Percentiles rank a stretch among this genome's conserved stretches.
phyloP scores from a whole-genome alignment of 2,329 filamentous ascomycete genomes.

The Orbilia quercus region DNA sequence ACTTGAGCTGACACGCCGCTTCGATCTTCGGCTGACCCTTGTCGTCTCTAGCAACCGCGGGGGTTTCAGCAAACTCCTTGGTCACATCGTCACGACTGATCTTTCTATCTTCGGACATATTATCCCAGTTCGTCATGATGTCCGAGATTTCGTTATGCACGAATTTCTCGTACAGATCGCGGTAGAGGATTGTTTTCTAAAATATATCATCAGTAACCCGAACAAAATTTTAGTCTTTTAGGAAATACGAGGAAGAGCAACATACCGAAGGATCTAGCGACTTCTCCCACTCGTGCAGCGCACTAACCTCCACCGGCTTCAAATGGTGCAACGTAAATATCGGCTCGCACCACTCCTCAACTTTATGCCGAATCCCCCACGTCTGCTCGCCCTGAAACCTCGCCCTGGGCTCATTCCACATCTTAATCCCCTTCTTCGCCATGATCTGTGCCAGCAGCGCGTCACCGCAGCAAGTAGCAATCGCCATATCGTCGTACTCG shows the following conservation, averaged over 20 bases:
- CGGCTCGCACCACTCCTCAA: conserved; percentile 27
- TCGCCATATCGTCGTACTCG: conserved; percentile 34
- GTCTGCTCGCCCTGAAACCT: conserved; percentile 44
- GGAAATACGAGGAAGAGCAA: background rate
- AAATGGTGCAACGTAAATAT: conserved; percentile 47
- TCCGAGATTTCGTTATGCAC: conserved; percentile 29
- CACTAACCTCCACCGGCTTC: conserved; percentile 33
- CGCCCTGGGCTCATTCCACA: conserved; percentile 27
- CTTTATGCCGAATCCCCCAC: conserved; percentile 26
- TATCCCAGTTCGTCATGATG: conserved; percentile 27
- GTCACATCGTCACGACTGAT: conserved; percentile 8
- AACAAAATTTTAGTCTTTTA: background rate
- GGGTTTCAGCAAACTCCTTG: conserved; percentile 13
- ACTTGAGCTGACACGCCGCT: conserved; percentile 31
- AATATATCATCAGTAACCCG: background rate
- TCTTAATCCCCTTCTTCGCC: conserved; percentile 39
- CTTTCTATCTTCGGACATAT: conserved; percentile 18
- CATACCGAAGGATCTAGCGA: conserved; percentile 26
- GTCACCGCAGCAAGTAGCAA: conserved; percentile 31
- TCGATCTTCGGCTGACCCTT: conserved; percentile 16
- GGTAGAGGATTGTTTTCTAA: conserved; percentile 36
- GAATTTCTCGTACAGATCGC: conserved; percentile 39
- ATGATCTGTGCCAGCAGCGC: conserved; percentile 26
- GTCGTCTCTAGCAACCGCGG: conserved; percentile 6
- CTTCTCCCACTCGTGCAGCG: conserved; percentile 48